These are phyloP conservation scores for Jaminaea rosea DNA, from an alignment of 1,284 basidiomycete species.

Conservation along the genomic window DNA sequence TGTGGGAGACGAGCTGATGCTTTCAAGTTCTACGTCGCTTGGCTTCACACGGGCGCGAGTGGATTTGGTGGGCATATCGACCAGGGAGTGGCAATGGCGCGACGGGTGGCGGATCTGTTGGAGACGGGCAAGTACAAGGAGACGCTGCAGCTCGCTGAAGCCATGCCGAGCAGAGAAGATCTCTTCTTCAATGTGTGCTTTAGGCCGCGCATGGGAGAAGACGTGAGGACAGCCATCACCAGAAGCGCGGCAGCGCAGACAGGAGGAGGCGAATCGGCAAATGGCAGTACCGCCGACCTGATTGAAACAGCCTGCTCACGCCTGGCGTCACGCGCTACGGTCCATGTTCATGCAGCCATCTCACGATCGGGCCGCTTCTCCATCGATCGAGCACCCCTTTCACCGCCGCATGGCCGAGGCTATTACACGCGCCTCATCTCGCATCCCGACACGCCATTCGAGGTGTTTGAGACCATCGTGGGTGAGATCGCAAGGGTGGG, in stretches of 20 bases:
- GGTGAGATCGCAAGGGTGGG: conserved; percentile 26
- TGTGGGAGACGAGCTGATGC: conserved; percentile 49
- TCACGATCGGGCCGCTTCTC: not conserved
- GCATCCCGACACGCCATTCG: conserved; percentile 27
- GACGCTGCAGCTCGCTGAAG: conserved; percentile 20
- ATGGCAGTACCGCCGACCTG: too few relatives aligned
- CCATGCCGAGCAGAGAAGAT: conserved; percentile 14
- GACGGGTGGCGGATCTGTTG: conserved; percentile 19
- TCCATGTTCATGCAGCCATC: not conserved
- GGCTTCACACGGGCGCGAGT: conserved; percentile 45
- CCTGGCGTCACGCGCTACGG: not conserved
- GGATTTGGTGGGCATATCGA: conserved; percentile 43
- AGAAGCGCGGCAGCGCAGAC: not conserved
- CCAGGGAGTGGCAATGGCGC: conserved; percentile 23
- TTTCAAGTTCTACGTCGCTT: conserved; percentile 49
- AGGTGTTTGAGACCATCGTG: conserved; percentile 20
- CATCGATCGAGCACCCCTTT: not conserved
- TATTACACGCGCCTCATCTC: conserved; percentile 21
- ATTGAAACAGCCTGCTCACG: not conserved
- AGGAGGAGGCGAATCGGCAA: not conserved
- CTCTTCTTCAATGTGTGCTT: conserved; percentile 42
- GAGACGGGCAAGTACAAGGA: conserved; percentile 3
- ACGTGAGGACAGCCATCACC: not conserved
- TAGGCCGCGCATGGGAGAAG: conserved; percentile 12
- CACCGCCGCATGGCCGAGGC: not conserved